phyloP scores from a whole-genome alignment of 2,329 filamentous ascomycete species.

The Penicillium glabrum region DNA sequence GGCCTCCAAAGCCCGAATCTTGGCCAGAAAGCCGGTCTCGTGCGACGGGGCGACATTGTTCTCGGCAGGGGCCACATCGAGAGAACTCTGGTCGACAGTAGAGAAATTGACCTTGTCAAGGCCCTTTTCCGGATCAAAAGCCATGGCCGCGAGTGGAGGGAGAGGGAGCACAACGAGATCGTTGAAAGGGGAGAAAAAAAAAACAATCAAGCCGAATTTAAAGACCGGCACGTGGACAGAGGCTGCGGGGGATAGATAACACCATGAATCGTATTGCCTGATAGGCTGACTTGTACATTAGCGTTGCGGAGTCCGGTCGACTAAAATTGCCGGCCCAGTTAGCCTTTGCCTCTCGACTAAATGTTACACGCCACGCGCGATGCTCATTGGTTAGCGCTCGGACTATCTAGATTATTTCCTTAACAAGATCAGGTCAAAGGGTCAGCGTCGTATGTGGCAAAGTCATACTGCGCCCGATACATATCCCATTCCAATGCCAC shows the following conservation, averaged over 20 bases:
- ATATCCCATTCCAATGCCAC: neutral
- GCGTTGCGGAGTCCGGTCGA: neutral
- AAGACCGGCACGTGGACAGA: neutral
- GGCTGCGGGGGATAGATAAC: neutral
- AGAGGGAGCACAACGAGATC: neutral
- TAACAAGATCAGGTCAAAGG: neutral
- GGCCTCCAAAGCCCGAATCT: slow-evolving; percentile 43
- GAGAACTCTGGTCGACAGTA: slow-evolving; percentile 4
- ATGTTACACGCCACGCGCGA: neutral
- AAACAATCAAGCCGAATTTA: neutral
- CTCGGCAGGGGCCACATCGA: neutral
- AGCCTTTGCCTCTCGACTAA: neutral
- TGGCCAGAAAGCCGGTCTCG: slow-evolving; percentile 7
- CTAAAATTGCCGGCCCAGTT: neutral
- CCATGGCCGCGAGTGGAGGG: neutral
- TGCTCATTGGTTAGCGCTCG: neutral
- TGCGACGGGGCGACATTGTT: neutral
- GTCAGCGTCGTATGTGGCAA: neutral
- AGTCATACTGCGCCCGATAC: neutral
- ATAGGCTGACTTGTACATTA: neutral
- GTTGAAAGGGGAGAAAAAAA: neutral
- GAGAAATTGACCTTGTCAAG: slow-evolving; percentile 3
- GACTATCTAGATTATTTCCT: neutral
- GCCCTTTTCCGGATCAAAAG: slow-evolving; percentile 11
- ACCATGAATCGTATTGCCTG: neutral